Base-by-base conservation (phyloP, 257 asterid species). In the Ocimum tenuiflorum region DNA sequence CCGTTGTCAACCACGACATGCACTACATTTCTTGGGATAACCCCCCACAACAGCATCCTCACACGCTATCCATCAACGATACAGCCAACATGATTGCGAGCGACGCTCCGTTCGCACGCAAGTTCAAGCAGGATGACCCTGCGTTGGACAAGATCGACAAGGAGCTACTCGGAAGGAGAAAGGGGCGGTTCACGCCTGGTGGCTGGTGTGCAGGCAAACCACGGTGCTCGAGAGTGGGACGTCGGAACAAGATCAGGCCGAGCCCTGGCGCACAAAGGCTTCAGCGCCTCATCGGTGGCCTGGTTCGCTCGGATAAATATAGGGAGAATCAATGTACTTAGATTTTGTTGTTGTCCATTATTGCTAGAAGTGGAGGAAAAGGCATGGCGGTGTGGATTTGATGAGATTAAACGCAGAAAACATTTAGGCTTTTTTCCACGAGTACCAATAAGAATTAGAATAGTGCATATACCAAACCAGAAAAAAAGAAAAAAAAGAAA, bases 1-100 rank as follows among this genome's bases (percentile, higher is more conserved):
- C 99, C 0, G 94, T 86, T 10, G 79, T 86, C 59, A 94, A 90
- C 85, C 96, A 94, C 42, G 99, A 94, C 80, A 86, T 94, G 97
- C 97, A 94, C 79, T 90, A 58, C 33, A 90, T 94, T 33, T 71
- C 97, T 31, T 90, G 99, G 99, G 99, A 94, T 45, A 20, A 1
- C 49, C 99, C 99, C 7, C 99, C 99, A 0, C 77, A 73, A 57
- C 97, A 94, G 73, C 99, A 94, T 65, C 99, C 99, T 0, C 96
- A 71, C 53, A 64, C 68, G 0, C 89, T 94, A 31, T 57, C 79
- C 58, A 27, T 94, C 0, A 90, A 94, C 20, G 88, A 94, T 80
- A 88, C 95, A 8, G 78, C 72, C 20, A 69, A 55, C 38, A 86
- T 94, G 75, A 79, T 86, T 6, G 77, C 66, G 0, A 94, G 99